A percentile compares a stretch with the other conserved stretches of the same genome.
Conservation (phyloP, 1,284 basidiomycete species). For the Pholiota adiposa region DNA sequence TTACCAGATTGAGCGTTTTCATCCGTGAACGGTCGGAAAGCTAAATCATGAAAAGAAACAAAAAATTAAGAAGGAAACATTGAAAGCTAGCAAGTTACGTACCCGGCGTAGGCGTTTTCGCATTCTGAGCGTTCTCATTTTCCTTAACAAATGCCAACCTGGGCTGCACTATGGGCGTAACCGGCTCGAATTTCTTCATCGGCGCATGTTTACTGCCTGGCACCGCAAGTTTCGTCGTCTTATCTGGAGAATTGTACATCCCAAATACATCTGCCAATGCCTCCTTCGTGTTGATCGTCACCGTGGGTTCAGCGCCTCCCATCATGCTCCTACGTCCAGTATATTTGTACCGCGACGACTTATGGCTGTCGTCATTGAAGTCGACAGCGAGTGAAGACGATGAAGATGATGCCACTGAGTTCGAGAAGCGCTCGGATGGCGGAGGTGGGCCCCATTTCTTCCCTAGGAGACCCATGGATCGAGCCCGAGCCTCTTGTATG, state of each 20-base stretch:
- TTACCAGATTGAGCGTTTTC: conserved; percentile 48
- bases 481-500: conserved; percentile 75
- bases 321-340: conserved; percentile 44
- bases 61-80: conserved; percentile 11
- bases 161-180: conserved; percentile 39
- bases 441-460: conserved; percentile 81
- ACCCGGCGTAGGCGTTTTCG: conserved; percentile 43
- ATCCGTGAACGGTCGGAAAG: conserved; percentile 64
- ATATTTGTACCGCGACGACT: conserved; percentile 43
- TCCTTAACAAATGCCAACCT: conserved; percentile 31
- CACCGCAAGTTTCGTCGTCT: conserved; percentile 59
- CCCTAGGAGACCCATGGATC: conserved; percentile 75
- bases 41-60: conserved; percentile 30
- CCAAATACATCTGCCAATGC: conserved; percentile 92
- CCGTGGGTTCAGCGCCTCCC: conserved; percentile 42
- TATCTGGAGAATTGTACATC: conserved; percentile 90
- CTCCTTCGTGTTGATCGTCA: conserved; percentile 66
- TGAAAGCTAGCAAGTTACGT: conserved; percentile 14
- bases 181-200: conserved; percentile 60
- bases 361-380: conserved; percentile 57
- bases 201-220: conserved; percentile 75
- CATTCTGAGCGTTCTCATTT: conserved; percentile 45
- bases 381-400: conserved; percentile 41
- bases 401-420: conserved; percentile 34
- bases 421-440: conserved; percentile 39